These are phyloP conservation scores for Tylopilus intermedius DNA, from an alignment of 768 basidiomycete genomes.

Conservation along the genomic window DNA sequence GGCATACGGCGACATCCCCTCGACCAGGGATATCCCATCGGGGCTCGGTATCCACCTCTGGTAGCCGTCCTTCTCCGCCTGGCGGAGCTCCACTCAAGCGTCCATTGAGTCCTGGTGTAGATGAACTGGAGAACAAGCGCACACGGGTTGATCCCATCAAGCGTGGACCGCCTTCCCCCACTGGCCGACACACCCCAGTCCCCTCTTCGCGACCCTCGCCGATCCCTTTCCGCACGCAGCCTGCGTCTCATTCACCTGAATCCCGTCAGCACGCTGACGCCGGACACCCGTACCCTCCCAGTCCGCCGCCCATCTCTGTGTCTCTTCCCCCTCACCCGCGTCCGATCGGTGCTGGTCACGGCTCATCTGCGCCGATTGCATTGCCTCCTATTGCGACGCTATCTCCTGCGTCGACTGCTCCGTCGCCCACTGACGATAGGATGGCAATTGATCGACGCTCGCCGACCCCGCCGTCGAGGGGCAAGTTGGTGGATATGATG, in stretches of 20 bases:
- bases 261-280: slow-evolving; percentile 41
- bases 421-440: slow-evolving; percentile 45
- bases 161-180: slow-evolving; percentile 49
- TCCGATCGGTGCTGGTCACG: slow-evolving; percentile 55
- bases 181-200: slow-evolving; percentile 50
- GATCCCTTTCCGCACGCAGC: slow-evolving; percentile 68
- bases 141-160: slow-evolving; percentile 52
- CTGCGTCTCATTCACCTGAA: slow-evolving; percentile 65
- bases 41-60: slow-evolving; percentile 62
- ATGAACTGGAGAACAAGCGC: slow-evolving; percentile 61
- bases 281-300: slow-evolving; percentile 38
- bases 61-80: slow-evolving; percentile 62
- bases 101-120: slow-evolving; percentile 61
- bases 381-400: slow-evolving; percentile 70
- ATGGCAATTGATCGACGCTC: slow-evolving; percentile 40
- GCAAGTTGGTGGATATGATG: slow-evolving; percentile 50
- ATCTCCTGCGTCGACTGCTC: slow-evolving; percentile 54
- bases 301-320: slow-evolving; percentile 50
- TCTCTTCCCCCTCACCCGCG: slow-evolving; percentile 72
- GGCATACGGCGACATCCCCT: slow-evolving; percentile 45
- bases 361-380: slow-evolving; percentile 40
- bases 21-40: slow-evolving; percentile 50
- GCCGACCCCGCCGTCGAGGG: slow-evolving; percentile 45
- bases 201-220: slow-evolving; percentile 65
- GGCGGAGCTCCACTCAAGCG: slow-evolving; percentile 53